A percentile compares a stretch with the other conserved stretches of the same genome.
These are phyloP conservation scores for Pyrenochaeta sp. DNA, from an alignment of 2,329 filamentous ascomycete genomes.

Conservation along the genomic window DNA sequence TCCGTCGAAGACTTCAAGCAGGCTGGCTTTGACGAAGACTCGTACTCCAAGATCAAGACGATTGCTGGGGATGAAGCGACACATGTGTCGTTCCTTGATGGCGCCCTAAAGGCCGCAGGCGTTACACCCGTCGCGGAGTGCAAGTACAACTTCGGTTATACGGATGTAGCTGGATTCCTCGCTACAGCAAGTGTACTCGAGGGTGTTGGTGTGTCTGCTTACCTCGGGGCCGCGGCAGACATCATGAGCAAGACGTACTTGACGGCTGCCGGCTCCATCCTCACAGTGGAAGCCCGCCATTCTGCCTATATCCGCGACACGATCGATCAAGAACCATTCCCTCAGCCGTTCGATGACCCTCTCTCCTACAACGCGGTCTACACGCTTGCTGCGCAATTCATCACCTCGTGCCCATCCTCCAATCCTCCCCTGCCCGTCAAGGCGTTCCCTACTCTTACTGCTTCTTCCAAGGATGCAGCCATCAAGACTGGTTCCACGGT, in stretches of 20 bases:
- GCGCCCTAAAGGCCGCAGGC: conserved; percentile 55
- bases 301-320: conserved; percentile 66
- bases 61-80: conserved; percentile 66
- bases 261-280: conserved; percentile 68
- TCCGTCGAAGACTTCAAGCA: conserved; percentile 37
- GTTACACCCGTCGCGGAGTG: conserved; percentile 62
- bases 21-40: conserved; percentile 50
- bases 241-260: conserved; percentile 67
- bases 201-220: conserved; percentile 65
- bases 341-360: conserved; percentile 68
- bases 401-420: conserved; percentile 63
- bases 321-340: conserved; percentile 61
- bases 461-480: conserved; percentile 16
- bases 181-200: conserved; percentile 64
- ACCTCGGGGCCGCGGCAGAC: conserved; percentile 68
- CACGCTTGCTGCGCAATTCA: conserved; percentile 71
- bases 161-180: conserved; percentile 60
- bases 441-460: conserved; percentile 63
- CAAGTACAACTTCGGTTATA: conserved; percentile 64
- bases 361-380: conserved; percentile 67
- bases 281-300: conserved; percentile 72
- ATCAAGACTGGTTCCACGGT: conserved; percentile 27
- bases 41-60: conserved; percentile 66
- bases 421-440: conserved; percentile 67
- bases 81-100: conserved; percentile 66